Base-by-base conservation (phyloP, 805 yeast genomes). In the Vanderwaltozyma yarrowii region DNA sequence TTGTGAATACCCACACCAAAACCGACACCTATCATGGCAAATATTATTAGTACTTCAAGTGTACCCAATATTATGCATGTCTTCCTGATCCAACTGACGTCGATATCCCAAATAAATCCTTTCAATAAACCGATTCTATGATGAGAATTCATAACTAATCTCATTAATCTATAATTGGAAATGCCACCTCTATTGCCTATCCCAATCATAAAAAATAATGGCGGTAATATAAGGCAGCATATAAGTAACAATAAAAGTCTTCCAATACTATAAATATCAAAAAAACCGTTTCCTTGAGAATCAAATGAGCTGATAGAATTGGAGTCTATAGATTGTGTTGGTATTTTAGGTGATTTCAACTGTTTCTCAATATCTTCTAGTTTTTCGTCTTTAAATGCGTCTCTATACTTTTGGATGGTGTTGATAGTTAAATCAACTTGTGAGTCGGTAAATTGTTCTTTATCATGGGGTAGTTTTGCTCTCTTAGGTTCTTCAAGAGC, bases 21-120 rank as follows among this genome's bases (percentile, higher is more conserved):
- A 1, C 75, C 76, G 25, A 69, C 61, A 14, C 69, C 69, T 23
- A 70, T 56, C 46, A 70, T 62, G 0, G 67, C 74, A 16, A 65
- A 40, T 4, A 64, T 47, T 2, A 52, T 45, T 7, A 53, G 16
- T 8, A 47, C 30, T 40, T 51, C 60, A 2, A 46, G 11, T 8
- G 41, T 38, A 2, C 69, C 70, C 8, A 69, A 44, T 1, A 38
- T 35, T 28, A 67, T 38, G 14, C 58, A 65, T 52, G 45, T 44
- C 45, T 32, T 38, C 12, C 59, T 33, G 23, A 58, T 45, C 61
- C 61, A 55, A 13, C 31, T 32, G 5, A 58, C 39, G 31, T 52
- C 51, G 9, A 58, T 37, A 32, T 56, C 59, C 61, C 61, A 56
- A 1, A 51, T 39, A 32, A 52, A 58, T 7, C 61, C 62, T 30